phyloP scores from a whole-genome alignment of 2,329 filamentous ascomycete species.

The Clonostachys byssicola region DNA sequence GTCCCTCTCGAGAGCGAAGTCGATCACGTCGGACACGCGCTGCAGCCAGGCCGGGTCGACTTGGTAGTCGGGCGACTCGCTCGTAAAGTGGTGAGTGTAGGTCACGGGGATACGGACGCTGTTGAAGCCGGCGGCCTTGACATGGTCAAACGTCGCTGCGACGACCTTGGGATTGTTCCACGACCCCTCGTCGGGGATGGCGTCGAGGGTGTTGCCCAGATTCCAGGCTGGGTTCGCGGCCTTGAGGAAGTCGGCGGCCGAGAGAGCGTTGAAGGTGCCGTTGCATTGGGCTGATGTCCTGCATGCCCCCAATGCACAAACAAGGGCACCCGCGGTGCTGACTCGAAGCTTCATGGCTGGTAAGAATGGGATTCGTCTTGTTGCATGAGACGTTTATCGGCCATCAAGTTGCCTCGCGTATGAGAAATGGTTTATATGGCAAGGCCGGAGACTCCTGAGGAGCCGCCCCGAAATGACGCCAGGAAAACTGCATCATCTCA shows the following conservation, averaged over 20 bases:
- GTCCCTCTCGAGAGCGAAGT: conserved; percentile 44
- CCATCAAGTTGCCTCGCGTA: too few species aligned
- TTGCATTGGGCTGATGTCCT: neutral
- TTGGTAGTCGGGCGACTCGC: conserved; percentile 44
- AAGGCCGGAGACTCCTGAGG: too few species aligned
- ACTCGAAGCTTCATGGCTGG: neutral
- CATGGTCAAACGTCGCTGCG: conserved; percentile 41
- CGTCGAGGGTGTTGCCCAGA: conserved; percentile 56
- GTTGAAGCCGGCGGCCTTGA: conserved; percentile 51
- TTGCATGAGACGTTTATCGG: too few species aligned
- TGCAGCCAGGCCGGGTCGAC: conserved; percentile 51
- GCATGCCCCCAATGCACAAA: too few species aligned
- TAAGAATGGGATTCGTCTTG: too few species aligned
- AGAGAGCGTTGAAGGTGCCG: conserved; percentile 17
- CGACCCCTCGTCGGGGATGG: conserved; percentile 47
- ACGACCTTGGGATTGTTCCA: conserved; percentile 54
- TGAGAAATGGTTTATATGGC: too few species aligned
- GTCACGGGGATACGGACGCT: conserved; percentile 55
- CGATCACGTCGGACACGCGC: conserved; percentile 52
- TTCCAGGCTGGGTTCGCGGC: conserved; percentile 56
- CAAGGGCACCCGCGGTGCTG: too few species aligned
- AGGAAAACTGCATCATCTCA: too few species aligned
- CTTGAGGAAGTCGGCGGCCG: conserved; percentile 37
- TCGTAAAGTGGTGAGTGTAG: conserved; percentile 51
- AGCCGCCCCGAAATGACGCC: too few species aligned